Conservation (phyloP, 2,329 filamentous ascomycete genomes). For the Aspergillus calidoustus region DNA sequence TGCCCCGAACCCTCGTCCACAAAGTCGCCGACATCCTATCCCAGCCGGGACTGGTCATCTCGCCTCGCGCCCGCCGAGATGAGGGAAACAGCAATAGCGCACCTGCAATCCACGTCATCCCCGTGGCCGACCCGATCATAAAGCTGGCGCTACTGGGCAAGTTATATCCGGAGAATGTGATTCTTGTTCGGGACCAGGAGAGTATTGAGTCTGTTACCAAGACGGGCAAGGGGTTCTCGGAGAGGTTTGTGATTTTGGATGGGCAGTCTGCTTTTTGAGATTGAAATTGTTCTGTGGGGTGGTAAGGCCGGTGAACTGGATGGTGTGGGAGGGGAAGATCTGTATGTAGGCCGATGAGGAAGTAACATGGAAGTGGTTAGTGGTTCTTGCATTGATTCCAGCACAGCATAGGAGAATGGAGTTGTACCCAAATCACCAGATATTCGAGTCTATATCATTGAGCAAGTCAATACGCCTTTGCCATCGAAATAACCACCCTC, state of each 20-base stretch:
- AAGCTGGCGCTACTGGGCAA: conserved; percentile 29
- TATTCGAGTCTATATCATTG: not conserved
- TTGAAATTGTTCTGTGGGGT: not conserved
- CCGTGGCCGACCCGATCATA: conserved; percentile 20
- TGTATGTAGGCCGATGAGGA: no score
- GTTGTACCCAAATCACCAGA: not conserved
- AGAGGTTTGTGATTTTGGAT: conserved; percentile 10
- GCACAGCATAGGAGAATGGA: conserved; percentile 7
- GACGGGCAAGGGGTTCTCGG: conserved; percentile 25
- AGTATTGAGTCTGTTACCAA: conserved; percentile 13
- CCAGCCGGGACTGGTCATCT: not conserved
- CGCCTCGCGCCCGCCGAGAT: not conserved
- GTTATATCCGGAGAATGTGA: conserved; percentile 31
- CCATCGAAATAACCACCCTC: not conserved
- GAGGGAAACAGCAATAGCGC: not conserved
- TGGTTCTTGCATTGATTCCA: not conserved
- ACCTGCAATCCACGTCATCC: conserved; percentile 27
- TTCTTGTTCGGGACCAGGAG: conserved; percentile 21
- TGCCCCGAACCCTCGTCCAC: conserved; percentile 2
- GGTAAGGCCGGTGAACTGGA: not conserved
- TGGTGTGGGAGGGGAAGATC: not conserved
- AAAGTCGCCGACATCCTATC: conserved; percentile 16
- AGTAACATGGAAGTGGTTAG: not conserved
- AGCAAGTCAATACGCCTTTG: not conserved
- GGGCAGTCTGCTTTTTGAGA: not conserved